These are phyloP conservation scores for Lenzites betulinus DNA, from an alignment of 768 basidiomycete species.

Conservation along the genomic window DNA sequence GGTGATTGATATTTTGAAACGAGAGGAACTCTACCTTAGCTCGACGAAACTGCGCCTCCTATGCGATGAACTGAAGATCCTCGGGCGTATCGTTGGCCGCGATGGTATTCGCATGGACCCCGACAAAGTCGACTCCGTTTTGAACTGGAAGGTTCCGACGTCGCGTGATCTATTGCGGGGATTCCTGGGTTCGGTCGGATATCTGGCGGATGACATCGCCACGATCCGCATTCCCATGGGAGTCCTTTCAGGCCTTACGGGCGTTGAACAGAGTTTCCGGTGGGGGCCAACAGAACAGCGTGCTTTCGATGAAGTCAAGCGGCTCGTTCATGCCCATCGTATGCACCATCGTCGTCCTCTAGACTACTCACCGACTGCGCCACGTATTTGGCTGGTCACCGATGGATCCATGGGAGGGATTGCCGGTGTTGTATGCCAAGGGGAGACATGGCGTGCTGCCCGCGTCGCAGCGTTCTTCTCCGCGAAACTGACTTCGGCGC, in stretches of 20 bases:
- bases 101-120: conserved; percentile 46
- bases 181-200: too few relatives aligned
- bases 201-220: conserved; percentile 35
- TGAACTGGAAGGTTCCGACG: too few relatives aligned
- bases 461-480: conserved; percentile 31
- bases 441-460: conserved; percentile 15
- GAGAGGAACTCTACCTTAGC: conserved; percentile 24
- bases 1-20: conserved; percentile 18
- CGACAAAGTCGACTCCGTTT: conserved; percentile 41
- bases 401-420: conserved; percentile 28
- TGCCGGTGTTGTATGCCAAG: conserved; percentile 27
- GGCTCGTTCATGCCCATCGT: conserved; percentile 14
- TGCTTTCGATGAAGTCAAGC: conserved; percentile 34
- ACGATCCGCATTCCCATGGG: conserved; percentile 42
- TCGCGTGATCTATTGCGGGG: too few relatives aligned
- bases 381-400: conserved; percentile 26
- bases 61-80: conserved; percentile 17
- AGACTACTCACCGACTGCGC: conserved; percentile 27
- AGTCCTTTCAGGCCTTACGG: conserved; percentile 28
- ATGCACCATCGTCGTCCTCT: conserved; percentile 22
- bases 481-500: conserved; percentile 28
- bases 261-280: conserved; percentile 14
- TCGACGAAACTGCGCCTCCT: conserved; percentile 29
- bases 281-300: conserved; percentile 35
- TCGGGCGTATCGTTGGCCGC: conserved; percentile 35